Evolutionary conservation across 495 filamentous ascomycete genomes (phyloP).

Genomic region (Penicillium paradoxum): DNA sequence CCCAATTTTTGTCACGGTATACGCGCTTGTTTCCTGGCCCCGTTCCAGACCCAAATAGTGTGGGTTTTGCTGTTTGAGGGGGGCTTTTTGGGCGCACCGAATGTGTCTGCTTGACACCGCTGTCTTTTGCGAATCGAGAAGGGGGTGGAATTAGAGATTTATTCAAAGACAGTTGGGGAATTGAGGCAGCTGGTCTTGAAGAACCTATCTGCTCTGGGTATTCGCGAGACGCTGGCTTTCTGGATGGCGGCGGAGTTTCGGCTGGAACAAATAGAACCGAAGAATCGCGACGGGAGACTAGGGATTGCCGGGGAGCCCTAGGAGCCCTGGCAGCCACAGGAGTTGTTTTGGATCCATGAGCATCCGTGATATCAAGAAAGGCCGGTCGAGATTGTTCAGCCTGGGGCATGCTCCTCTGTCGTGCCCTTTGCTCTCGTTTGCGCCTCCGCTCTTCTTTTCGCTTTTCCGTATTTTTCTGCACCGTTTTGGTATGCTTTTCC

Average conservation of each 20-base stretch:
- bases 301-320: background rate
- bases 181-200: background rate
- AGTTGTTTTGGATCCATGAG: background rate
- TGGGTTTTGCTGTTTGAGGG: background rate
- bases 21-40: background rate
- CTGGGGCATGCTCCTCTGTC: background rate
- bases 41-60: background rate
- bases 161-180: background rate
- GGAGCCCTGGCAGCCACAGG: background rate
- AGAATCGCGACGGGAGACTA: background rate
- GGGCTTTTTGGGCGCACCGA: background rate
- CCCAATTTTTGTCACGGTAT: background rate
- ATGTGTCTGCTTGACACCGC: background rate
- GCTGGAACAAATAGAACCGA: background rate
- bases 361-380: background rate
- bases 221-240: background rate
- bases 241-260: background rate
- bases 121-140: background rate
- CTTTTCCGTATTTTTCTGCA: conserved; percentile 20
- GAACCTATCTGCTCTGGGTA: background rate
- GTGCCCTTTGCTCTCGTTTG: background rate
- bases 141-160: background rate
- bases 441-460: background rate
- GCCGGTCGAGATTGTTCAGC: background rate
- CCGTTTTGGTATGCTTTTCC: conserved; percentile 25